Base-by-base conservation (phyloP, 2,329 filamentous ascomycete genomes). In the Cladosporium cucumerinum region DNA sequence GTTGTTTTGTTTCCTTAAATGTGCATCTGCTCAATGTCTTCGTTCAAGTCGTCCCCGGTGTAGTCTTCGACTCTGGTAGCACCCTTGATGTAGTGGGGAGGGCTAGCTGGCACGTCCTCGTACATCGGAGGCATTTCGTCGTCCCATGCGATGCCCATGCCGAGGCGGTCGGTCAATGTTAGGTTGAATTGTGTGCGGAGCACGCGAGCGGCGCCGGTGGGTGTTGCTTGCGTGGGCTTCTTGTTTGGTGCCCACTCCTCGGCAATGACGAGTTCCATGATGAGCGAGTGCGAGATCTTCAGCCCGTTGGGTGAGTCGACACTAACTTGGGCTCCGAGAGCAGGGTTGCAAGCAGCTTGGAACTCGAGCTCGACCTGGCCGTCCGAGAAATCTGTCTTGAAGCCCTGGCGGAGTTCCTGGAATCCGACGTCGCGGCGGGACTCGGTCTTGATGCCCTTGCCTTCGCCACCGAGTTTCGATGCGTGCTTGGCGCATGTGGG, bases 71-170 rank as follows among this genome's bases (percentile, higher is more conserved):
- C 79, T 8, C 63, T 65, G 0, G 72, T 74, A 5, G 58, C 57
- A 16, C 63, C 52, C 49, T 43, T 76, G 70, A 49, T 67, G 69
- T 82, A 84, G 52, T 78, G 78, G 10, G 94, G 94, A 57, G 94
- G 94, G 72, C 89, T 92, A 2, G 87, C 89, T 0, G 94, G 93
- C 49, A 98, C 93, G 74, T 98, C 92, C 78, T 95, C 90, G 79
- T 99, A 99, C 70, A 96, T 86, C 0, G 94, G 94, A 14, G 94
- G 94, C 73, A 91, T 88, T 81, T 99, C 94, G 78, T 97, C 94
- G 71, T 98, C 94, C 94, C 95, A 99, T 71, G 90, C 92, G 72
- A 99, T 93, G 59, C 94, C 93, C 75, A 97, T 85, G 21, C 94
- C 94, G 23, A 86, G 86, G 66, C 91, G 86, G 79, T 96, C 90